phyloP scores from a whole-genome alignment of 805 yeast species.

The Dipodascopsis uninucleata region DNA sequence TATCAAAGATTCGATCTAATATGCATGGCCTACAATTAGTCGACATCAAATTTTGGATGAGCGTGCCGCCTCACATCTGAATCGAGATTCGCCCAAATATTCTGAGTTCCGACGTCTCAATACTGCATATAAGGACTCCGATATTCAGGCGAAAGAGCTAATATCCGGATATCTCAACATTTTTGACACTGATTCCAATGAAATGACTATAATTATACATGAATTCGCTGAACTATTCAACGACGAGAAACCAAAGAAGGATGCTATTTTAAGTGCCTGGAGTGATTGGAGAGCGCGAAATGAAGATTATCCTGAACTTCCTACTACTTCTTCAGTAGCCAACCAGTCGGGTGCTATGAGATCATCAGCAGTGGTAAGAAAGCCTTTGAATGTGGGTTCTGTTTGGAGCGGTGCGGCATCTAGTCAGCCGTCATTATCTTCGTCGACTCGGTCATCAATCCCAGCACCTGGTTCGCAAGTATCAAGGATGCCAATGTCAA shows the following conservation, averaged over 20 bases:
- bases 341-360: conserved; percentile 1
- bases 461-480: too few relatives aligned
- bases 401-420: conserved; percentile 5
- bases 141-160: conserved; percentile 17
- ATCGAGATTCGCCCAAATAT: conserved; percentile 12
- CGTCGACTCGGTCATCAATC: too few relatives aligned
- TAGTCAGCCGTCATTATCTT: background rate
- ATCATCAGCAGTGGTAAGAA: background rate
- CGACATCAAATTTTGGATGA: conserved; percentile 22
- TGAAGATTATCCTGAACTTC: conserved; percentile 3
- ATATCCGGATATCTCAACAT: conserved; percentile 17
- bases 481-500: conserved; percentile 6
- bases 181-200: conserved; percentile 17
- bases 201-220: conserved; percentile 18
- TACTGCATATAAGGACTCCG: conserved; percentile 4
- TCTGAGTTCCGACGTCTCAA: conserved; percentile 12
- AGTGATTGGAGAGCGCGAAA: conserved; percentile 16
- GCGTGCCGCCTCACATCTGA: conserved; percentile 17
- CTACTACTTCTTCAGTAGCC: conserved; percentile 1
- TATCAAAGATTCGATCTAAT: too few relatives aligned
- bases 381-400: conserved; percentile 4
- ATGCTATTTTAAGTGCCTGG: conserved; percentile 13
- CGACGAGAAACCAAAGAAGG: background rate
- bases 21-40: too few relatives aligned
- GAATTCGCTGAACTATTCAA: conserved; percentile 22